A percentile compares a stretch with the other conserved stretches of the same genome.
phyloP scores from a whole-genome alignment of 2,329 filamentous ascomycete genomes.

The Calonectria pseudoturangicola region DNA sequence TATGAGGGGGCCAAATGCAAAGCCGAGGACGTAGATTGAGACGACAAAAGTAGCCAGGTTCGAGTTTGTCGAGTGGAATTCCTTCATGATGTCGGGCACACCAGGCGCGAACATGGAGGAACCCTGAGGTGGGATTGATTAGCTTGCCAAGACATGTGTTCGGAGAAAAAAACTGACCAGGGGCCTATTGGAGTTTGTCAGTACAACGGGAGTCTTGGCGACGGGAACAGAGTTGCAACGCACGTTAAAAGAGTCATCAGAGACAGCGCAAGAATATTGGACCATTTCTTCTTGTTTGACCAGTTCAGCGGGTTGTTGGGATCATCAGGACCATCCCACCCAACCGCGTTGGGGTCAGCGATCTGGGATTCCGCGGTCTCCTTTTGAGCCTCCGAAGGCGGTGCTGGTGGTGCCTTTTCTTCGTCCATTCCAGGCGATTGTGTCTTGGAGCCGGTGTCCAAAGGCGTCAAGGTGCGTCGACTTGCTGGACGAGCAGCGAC shows the following conservation, averaged over 20 bases:
- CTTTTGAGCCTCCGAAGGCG: neutral
- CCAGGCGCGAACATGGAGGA: conserved; percentile 58
- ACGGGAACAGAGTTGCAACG: conserved; percentile 33
- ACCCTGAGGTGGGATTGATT: conserved; percentile 44
- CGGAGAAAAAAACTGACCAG: conserved; percentile 42
- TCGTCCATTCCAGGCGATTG: conserved; percentile 34
- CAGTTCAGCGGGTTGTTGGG: conserved; percentile 80
- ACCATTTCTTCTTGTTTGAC: conserved; percentile 67
- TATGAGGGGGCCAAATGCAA: conserved; percentile 76
- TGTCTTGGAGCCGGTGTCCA: neutral
- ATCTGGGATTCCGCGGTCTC: neutral
- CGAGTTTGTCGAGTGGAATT: conserved; percentile 61
- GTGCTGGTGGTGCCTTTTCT: conserved; percentile 28
- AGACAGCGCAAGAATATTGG: conserved; percentile 59
- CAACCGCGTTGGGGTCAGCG: conserved; percentile 49
- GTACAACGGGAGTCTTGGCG: neutral
- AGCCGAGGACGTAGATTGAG: conserved; percentile 69
- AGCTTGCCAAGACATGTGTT: neutral
- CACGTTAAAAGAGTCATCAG: conserved; percentile 54
- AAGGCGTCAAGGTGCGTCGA: conserved; percentile 46
- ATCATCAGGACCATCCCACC: conserved; percentile 62
- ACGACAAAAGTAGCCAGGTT: conserved; percentile 66
- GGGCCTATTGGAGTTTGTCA: conserved; percentile 44
- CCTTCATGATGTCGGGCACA: conserved; percentile 68
- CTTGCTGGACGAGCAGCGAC: conserved; percentile 43